Base-by-base conservation (phyloP, 1,284 basidiomycete species). In the Entoloma clypeatum region DNA sequence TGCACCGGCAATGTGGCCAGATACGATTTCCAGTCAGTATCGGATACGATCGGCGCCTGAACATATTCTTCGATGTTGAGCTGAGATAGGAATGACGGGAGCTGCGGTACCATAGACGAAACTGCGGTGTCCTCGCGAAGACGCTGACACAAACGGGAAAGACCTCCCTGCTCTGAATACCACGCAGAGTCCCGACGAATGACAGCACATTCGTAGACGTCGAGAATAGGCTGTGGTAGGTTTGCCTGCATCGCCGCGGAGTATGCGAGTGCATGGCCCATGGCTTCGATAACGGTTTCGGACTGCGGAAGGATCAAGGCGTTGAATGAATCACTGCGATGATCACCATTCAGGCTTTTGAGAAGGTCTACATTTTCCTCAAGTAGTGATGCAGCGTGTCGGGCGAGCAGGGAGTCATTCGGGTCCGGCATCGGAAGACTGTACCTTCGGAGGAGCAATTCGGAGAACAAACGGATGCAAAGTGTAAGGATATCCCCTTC, bases 401-500 rank as follows among this genome's bases (percentile, higher is more conserved):
- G 58, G 1, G 71, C 68, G 1, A 77, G 63, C 18, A 75, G 57
- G 5, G 71, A 72, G 43, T 69, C 67, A 6, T 54, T 57, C 18
- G 64, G 39, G 27, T 62, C 59, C 8, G 72, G 70, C 13, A 70
- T 53, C 9, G 70, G 64, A 4, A 76, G 52, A 16, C 56, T 45
- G 49, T 73, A 75, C 31, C 72, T 64, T 16, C 58, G 58, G 27
- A 69, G 67, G 9, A 78, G 60, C 28, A 77, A 54, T 51, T 76
- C 73, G 11, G 72, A 69, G 56, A 74, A 75, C 27, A 77, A 54
- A 24, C 74, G 69, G 45, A 77, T 76, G 47, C 71, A 74, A 6
- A 77, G 57, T 6, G 69, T 70, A 19, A 74, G 55, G 16, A 76
- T 51, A 50, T 78, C 76, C 22, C 76, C 76, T 56, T 79, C 75